Evolutionary conservation across 2,329 filamentous ascomycete genomes (phyloP).

Genomic region (Calonectria fujianensis): DNA sequence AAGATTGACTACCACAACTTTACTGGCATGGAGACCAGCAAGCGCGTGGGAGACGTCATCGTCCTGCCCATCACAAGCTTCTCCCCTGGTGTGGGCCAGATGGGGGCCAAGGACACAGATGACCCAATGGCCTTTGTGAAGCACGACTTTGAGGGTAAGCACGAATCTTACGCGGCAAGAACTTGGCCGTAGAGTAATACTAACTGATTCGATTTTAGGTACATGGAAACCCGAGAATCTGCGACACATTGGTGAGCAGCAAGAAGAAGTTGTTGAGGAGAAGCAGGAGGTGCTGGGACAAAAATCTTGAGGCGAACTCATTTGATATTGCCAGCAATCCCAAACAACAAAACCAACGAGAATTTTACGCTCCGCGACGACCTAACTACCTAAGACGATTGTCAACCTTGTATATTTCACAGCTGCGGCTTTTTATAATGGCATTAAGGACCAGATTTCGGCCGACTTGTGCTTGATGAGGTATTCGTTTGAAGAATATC

Average conservation of each 20-base stretch:
- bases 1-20: slow-evolving; percentile 92
- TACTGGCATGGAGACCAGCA: slow-evolving; percentile 87
- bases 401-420: slow-evolving; percentile 55
- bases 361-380: slow-evolving; percentile 53
- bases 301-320: slow-evolving; percentile 39
- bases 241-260: slow-evolving; percentile 77
- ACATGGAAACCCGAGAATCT: slow-evolving; percentile 85
- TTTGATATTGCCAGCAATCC: slow-evolving; percentile 30
- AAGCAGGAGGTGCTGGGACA: slow-evolving; percentile 48
- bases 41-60: slow-evolving; percentile 94
- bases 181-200: background rate
- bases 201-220: slow-evolving; percentile 66
- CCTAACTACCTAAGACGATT: slow-evolving; percentile 51
- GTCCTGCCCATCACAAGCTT: slow-evolving; percentile 98
- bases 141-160: slow-evolving; percentile 93
- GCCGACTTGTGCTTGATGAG: slow-evolving; percentile 50
- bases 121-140: slow-evolving; percentile 98
- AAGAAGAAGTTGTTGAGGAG: slow-evolving; percentile 56
- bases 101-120: slow-evolving; percentile 91
- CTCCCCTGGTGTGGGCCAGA: slow-evolving; percentile 94
- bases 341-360: slow-evolving; percentile 45
- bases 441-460: slow-evolving; percentile 44
- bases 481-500: slow-evolving; percentile 36
- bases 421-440: slow-evolving; percentile 54
- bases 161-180: background rate